Evolutionary conservation across 805 yeast genomes (phyloP).

Genomic region (Candida boleticola): DNA sequence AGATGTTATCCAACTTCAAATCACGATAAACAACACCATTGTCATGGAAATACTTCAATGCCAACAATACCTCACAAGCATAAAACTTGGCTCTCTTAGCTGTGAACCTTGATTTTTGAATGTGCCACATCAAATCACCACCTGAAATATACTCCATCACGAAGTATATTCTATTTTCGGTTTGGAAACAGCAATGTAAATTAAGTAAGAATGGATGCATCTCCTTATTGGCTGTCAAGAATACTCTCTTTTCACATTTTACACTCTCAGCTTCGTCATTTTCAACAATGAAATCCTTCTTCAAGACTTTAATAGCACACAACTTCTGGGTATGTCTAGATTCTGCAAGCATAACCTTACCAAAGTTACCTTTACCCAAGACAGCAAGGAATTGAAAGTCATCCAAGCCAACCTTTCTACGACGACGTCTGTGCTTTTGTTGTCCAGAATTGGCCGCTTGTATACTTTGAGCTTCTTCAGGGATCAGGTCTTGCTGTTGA

Average conservation of each 20-base stretch:
- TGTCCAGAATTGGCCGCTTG: constrained; percentile 10
- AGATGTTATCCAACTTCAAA: constrained; percentile 89
- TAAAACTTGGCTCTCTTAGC: constrained; percentile 93
- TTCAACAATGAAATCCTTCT: constrained; percentile 92
- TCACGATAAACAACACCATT: constrained; percentile 96
- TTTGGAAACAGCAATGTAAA: constrained; percentile 93
- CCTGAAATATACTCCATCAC: constrained; percentile 98
- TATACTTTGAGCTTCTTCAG: constrained; percentile 4
- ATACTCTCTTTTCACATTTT: constrained; percentile 90
- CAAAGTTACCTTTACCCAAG: constrained; percentile 97
- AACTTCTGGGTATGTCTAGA: constrained; percentile 75
- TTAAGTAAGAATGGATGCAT: constrained; percentile 91
- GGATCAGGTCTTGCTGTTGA: constrained; percentile 16
- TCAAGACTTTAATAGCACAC: constrained; percentile 95
- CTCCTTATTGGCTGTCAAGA: constrained; percentile 77
- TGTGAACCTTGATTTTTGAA: constrained; percentile 86
- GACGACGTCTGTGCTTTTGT: constrained; percentile 33
- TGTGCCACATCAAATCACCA: constrained; percentile 99
- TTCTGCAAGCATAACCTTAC: constrained; percentile 97
- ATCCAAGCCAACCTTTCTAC: constrained; percentile 84
- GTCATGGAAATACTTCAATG: constrained; percentile 89
- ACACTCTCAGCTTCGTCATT: constrained; percentile 96
- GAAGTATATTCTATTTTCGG: constrained; percentile 94
- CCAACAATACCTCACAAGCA: constrained; percentile 93
- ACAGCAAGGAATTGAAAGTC: constrained; percentile 94